phyloP scores from a whole-genome alignment of 176 grass and related monocot genomes.

The Triticum urartu region DNA sequence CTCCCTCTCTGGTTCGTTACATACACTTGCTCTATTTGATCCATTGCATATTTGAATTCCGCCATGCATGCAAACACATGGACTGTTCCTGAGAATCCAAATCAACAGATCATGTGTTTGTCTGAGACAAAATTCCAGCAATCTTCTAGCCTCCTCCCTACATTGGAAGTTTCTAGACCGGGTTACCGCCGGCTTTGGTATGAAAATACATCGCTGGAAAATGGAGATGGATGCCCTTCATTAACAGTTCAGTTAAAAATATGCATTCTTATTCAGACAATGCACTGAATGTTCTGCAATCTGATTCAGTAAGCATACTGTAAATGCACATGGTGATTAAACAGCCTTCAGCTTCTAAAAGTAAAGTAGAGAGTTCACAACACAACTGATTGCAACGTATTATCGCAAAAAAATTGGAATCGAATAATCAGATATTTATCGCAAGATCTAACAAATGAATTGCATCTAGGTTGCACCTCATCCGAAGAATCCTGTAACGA shows the following conservation, averaged over 20 bases:
- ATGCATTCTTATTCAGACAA: background rate
- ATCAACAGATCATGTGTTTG: no score
- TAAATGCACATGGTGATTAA: background rate
- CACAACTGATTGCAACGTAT: background rate
- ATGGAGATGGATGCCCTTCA: background rate
- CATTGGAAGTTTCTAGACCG: conserved; percentile 10
- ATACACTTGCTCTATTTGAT: no score
- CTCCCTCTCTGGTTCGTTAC: no score
- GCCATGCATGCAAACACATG: no score
- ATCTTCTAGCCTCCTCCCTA: no score
- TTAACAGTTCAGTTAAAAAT: no score
- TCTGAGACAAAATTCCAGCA: no score
- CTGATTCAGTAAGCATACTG: background rate
- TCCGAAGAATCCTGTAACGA: no score
- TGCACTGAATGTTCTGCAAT: background rate
- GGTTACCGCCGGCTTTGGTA: background rate
- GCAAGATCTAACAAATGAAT: background rate
- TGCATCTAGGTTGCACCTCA: background rate
- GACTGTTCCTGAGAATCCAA: no score
- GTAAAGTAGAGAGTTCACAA: no score
- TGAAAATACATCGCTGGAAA: background rate
- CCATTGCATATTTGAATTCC: no score
- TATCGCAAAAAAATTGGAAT: background rate
- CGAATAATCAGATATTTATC: no score
- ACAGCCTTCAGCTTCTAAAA: background rate